Base-by-base conservation (phyloP, 495 filamentous ascomycete species). In the Cercophora sp. region DNA sequence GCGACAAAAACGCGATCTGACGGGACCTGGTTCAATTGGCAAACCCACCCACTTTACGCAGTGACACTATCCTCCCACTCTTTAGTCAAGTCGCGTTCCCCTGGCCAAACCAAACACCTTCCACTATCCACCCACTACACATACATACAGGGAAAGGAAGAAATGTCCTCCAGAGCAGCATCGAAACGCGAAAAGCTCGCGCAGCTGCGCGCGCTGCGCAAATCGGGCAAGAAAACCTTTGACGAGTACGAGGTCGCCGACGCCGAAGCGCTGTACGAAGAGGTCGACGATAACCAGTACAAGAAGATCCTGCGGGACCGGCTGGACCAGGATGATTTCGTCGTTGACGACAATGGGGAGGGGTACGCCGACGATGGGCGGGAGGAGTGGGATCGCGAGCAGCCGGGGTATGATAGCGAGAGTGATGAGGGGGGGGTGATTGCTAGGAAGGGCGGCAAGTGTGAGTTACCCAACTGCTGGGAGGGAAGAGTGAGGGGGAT, bases 341-440 rank as follows among this genome's bases (percentile, higher is more conserved):
- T 98, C 49, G 88, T 98, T 47, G 89, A 94, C 69, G 88, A 93
- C 70, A 91, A 94, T 70, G 91, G 90, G 45, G 88, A 88, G 55
- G 89, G 90, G 22, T 98, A 98, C 65, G 92, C 87, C 45, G 93
- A 98, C 63, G 94, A 98, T 65, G 93, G 93, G 50, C 87, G 93
- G 43, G 93, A 98, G 65, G 93, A 96, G 39, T 98, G 93, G 94
- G 89, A 94, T 55, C 75, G 78, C 51, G 82, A 87, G 56, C 79
- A 71, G 16, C 70, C 62, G 34, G 85, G 88, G 59, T 76, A 83
- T 54, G 83, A 84, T 5, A 89, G 88, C 57, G 89, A 86, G 59
- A 86, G 89, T 19, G 84, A 81, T 16, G 87, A 86, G 47, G 31
- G 25, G 10, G 34, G 11, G 32, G 16, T 83, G 11, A 68, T 77